Base-by-base conservation (phyloP, 768 basidiomycete genomes). In the Trametes cingulata region DNA sequence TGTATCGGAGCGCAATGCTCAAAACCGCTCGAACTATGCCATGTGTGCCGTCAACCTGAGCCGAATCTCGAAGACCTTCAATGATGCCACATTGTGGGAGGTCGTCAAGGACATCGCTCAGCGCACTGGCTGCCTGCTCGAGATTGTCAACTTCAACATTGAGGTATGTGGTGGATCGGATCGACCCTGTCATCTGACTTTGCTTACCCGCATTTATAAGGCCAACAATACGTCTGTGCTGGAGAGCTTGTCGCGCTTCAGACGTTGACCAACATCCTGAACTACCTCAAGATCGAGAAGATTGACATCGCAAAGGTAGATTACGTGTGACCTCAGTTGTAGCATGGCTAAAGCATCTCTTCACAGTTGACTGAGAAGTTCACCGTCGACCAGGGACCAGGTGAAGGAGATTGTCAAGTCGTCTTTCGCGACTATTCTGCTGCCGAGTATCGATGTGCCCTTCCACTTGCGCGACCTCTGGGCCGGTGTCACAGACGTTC, bases 41-140 rank as follows among this genome's bases (percentile, higher is more conserved):
- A 98, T 99, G 97, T 95, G 95, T 74, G 96, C 97, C n/a, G 91
- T 97, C 67, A 98, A 99, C 74, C 96, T 96, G 3, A 89, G 93
- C 67, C 90, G 96, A 56, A 92, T 99, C 62, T 93, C 93, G 35
- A 89, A 88, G 72, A 88, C 92, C 1, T 99, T 99, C 81, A 94
- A 87, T 64, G 97, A 99, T 60, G 86, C 88, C 0, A 96, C 95
- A 6, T 82, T 99, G n/a, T 86, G 96, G 36, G 97, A 98, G 75
- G 94, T 99, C 48, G 96, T 99, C 48, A 95, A 98, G 65, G 83
- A 82, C 53, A 96, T 99, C 68, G 82, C 91, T 5, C 80, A 83
- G 29, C 78, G 81, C 39, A 93, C 90, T 10, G 82, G 86, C 19
- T 84, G 88, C 58, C 82, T 99, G 2, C 82, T 98, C n/a, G 93